phyloP scores from a whole-genome alignment of 129 eudicot species.

The Centrapalus pauciflorus region DNA sequence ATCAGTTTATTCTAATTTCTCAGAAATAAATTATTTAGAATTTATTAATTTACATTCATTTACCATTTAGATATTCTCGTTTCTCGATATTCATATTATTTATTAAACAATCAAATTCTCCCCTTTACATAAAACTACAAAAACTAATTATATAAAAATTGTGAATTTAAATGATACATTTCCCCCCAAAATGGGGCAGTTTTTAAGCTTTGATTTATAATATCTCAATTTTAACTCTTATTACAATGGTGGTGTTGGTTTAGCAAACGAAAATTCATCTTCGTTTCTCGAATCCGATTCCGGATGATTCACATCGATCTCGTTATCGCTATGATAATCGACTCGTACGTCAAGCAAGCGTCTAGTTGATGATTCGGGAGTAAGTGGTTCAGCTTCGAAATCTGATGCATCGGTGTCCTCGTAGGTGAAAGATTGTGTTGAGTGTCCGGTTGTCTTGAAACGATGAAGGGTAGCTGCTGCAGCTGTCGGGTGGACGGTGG shows the following conservation, averaged over 20 bases:
- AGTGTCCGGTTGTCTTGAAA: slow-evolving; percentile 80
- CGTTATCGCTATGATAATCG: slow-evolving; percentile 30
- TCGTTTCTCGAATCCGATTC: slow-evolving; percentile 29
- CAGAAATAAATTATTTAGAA: too few relatives aligned
- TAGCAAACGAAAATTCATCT: slow-evolving; percentile 62
- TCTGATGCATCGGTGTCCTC: slow-evolving; percentile 43
- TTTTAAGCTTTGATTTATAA: too few relatives aligned
- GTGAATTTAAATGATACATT: neutral
- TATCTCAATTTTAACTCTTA: neutral
- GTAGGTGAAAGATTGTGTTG: slow-evolving; percentile 35
- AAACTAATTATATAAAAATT: too few relatives aligned
- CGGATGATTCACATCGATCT: slow-evolving; percentile 26
- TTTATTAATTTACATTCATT: too few relatives aligned
- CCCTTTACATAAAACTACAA: too few relatives aligned
- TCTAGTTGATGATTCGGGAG: slow-evolving; percentile 42
- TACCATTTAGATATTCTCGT: too few relatives aligned
- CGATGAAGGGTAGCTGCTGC: slow-evolving; percentile 56
- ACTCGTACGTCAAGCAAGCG: slow-evolving; percentile 34
- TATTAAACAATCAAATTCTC: too few relatives aligned
- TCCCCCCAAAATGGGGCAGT: too few relatives aligned
- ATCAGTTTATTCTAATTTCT: too few relatives aligned
- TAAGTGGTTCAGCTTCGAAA: slow-evolving; percentile 46
- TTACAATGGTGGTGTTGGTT: slow-evolving; percentile 23
- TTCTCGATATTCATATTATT: too few relatives aligned
- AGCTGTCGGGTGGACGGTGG: slow-evolving; percentile 27